Base-by-base conservation (phyloP, 2,329 filamentous ascomycete genomes). In the Biscogniauxia mediterranea region DNA sequence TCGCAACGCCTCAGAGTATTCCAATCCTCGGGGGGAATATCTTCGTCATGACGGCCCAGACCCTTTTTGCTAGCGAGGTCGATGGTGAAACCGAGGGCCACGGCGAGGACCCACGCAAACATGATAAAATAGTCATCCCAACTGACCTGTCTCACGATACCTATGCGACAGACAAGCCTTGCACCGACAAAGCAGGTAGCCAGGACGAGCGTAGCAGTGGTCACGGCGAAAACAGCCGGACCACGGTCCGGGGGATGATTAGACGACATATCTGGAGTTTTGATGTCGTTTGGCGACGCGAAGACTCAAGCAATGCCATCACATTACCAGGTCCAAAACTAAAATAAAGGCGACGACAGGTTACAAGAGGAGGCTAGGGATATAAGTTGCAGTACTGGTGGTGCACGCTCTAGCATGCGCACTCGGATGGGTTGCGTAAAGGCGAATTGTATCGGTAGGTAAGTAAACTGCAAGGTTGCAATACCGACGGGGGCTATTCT, bases 51-150 rank as follows among this genome's bases (percentile, higher is more conserved):
- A 55, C 82, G 81, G n/a, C 90, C 90, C 7, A 93, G 79, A 2
- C 90, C 90, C 62, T 83, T 84, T 49, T 77, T 78, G 5, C 85
- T 83, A 32, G 86, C 89, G 64, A 85, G 83, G 71, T 85, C 85
- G 64, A 92, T 89, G 50, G 86, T 81, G 63, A 90, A 84, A 20
- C 85, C 87, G 49, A 92, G 77, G 42, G 86, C 89, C 65, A 90
- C 85, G 49, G 88, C 85, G 54, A 93, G 73, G 13, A 86, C 68
- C 93, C 92, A 97, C 59, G 93, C 92, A 50, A 91, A 66, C 11
- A 92, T 75, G 75, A 97, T 95, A 69, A 91, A 85, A 75, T 88
- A 90, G 80, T 97, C 93, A 76, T 96, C 92, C 79, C 85, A 85
- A 59, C 83, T 87, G 56, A 92, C 77, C 58, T 84, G 87, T 67